Evolutionary conservation across 1,284 basidiomycete species (phyloP), one percentile per base, ranked within the genome.

Genomic region (Thecaphora thlaspeos): DNA sequence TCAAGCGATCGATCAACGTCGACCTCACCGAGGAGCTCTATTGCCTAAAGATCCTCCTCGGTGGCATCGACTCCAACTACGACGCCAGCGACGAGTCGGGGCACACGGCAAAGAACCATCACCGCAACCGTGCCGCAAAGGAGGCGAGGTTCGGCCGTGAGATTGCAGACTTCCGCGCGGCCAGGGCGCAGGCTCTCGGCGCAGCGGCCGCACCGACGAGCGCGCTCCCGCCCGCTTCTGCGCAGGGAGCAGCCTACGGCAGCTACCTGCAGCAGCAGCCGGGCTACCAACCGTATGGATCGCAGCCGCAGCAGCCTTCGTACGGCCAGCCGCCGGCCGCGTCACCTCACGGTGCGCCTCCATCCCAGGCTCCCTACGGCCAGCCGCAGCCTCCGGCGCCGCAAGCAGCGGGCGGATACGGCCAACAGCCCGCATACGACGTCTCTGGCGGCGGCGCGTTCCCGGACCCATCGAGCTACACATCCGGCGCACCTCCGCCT

Each of bases 1-100:
- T 73, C 21, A 57, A 51, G 41, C 41, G 48, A 18, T 36, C 45
- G 10, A 73, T 66, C 0, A 66, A 66, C 5, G 48, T 73, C 30
- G 68, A 73, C 30, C 56, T 73, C 7, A 69, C 68, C 2, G 59
- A 53, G 4, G 68, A 71, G 36, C 52, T 73, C 10, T 68, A 69
- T 48, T 61, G 60, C 37, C 51, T 73, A 32, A 73, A 73, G 47
- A 52, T 73, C 10, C 46, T 71, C 14, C 53, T 72, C 7, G 70
- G 70, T 2, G 56, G 58, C n/a, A 68, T 72, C 46, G 70, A 72
- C 48, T 50, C 53, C 12, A 55, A 48, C 22, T 72, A 68, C 49
- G 70, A 72, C 42, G 62, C 68, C 2, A 61, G 54, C 26, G 70
- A 72, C 36, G 70, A 72, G 42, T 43, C 47, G 39, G 46, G 24